Conservation (phyloP, 1,284 basidiomycete genomes). For the Flammula alnicola region DNA sequence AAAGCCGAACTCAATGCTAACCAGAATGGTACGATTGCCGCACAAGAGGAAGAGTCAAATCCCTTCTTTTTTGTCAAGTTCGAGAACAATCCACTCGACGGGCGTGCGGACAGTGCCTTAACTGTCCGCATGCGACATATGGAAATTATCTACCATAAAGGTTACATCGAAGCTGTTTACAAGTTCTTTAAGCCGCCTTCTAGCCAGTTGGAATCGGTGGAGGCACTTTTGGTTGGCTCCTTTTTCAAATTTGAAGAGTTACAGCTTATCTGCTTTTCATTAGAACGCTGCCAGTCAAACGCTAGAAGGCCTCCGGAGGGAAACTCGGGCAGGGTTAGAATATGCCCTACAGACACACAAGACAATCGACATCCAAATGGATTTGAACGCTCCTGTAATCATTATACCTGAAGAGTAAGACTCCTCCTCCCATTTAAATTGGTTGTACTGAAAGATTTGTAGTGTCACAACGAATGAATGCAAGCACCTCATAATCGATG, state of each 20-base stretch:
- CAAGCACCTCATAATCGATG: slow-evolving; percentile 93
- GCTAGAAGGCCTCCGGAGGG: slow-evolving; percentile 92
- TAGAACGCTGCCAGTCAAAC: slow-evolving; percentile 94
- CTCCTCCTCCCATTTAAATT: slow-evolving; percentile 5
- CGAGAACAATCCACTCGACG: slow-evolving; percentile 93
- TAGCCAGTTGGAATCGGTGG: slow-evolving; percentile 95
- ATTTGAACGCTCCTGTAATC: slow-evolving; percentile 97
- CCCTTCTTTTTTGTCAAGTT: slow-evolving; percentile 95
- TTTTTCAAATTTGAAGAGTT: background rate
- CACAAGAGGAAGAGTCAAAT: slow-evolving; percentile 38
- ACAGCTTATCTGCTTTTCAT: slow-evolving; percentile 13
- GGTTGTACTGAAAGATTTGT: slow-evolving; percentile 14
- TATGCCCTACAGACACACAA: slow-evolving; percentile 93
- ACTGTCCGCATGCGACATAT: slow-evolving; percentile 94
- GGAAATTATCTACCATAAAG: slow-evolving; percentile 97
- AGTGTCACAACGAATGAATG: slow-evolving; percentile 81
- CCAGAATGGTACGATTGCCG: slow-evolving; percentile 21
- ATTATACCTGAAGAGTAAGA: slow-evolving; percentile 92
- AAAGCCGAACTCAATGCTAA: slow-evolving; percentile 53
- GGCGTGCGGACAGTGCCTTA: slow-evolving; percentile 90
- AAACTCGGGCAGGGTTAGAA: slow-evolving; percentile 94
- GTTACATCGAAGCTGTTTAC: slow-evolving; percentile 93
- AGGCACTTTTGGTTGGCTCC: slow-evolving; percentile 75
- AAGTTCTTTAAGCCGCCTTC: slow-evolving; percentile 95
- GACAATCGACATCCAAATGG: slow-evolving; percentile 94